Base-by-base conservation (phyloP, 225 moss, liverwort and hornwort species). In the Asterella californica region DNA sequence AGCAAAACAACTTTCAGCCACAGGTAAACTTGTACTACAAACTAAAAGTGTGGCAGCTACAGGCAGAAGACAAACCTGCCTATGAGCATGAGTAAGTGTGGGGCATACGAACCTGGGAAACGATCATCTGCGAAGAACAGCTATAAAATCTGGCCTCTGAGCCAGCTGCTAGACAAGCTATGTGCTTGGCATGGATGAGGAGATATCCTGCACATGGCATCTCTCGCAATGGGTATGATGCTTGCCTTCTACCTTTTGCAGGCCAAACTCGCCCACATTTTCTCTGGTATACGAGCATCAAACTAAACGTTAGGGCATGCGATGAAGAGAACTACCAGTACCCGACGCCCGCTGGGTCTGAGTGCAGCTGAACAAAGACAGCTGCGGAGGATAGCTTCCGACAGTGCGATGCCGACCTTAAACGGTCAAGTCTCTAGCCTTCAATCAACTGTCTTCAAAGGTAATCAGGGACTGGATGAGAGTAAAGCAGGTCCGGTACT, bases 381-480 rank as follows among this genome's bases (percentile, higher is more conserved):
- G 68, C 37, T 47, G 71, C 37, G 21, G 69, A 70, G 6, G 4
- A 37, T 70, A 74, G 74, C 72, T 49, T 72, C 72, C n/a, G 1
- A n/a, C 21, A 25, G 72, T 47, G 11, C 25, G 33, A n/a, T 72
- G 46, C 18, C 48, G 46, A 46, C 72, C n/a, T n/a, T n/a, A 46
- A 1, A 72, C 33, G 30, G 17, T 25, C 32, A 21, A 19, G 24
- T 65, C 17, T 65, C 14, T 19, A 30, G 29, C 30, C 65, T 32
- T 30, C 12, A 65, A 65, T 29, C 12, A 65, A 1, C 5, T 65
- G 30, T 30, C 32, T 37, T 59, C 29, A 46, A 12, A 25, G 47
- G 46, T 7, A 74, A 54, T 88, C 79, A 85, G 52, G 83, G 83
- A 81, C 83, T 83, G 64, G 70, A 64, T 49, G 84, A 85, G 30